Percentiles rank a stretch among this genome's conserved stretches.
Evolutionary conservation across 352 stramenopile species (phyloP).

Genomic region (Phytopythium boreale): DNA sequence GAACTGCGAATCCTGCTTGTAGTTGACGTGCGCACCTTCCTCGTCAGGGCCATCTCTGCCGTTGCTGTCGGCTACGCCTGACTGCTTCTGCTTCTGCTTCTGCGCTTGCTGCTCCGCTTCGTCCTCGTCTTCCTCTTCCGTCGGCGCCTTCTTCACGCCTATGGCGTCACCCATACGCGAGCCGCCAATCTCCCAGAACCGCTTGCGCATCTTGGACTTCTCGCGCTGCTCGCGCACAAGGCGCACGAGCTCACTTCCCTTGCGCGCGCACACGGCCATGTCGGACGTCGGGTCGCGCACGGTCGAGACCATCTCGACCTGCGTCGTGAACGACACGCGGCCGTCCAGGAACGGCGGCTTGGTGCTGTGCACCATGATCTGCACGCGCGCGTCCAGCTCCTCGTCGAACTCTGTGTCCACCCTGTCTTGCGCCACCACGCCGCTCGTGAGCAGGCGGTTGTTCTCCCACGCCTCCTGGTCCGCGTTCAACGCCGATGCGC

Average conservation of each 20-base stretch:
- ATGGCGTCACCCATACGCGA: slow-evolving; percentile 97
- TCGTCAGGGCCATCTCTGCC: slow-evolving; percentile 21
- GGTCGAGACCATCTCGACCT: slow-evolving; percentile 94
- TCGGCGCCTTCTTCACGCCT: slow-evolving; percentile 74
- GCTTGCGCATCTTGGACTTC: slow-evolving; percentile 94
- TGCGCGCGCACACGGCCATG: slow-evolving; percentile 93
- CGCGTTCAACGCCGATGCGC: slow-evolving; percentile 90
- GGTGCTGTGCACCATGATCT: slow-evolving; percentile 97
- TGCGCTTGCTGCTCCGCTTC: slow-evolving; percentile 32
- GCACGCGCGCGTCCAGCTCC: slow-evolving; percentile 93
- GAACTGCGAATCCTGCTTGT: slow-evolving; percentile 95
- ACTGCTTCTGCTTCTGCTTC: slow-evolving; percentile 1
- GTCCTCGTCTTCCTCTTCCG: slow-evolving; percentile 60
- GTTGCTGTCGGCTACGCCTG: slow-evolving; percentile 10
- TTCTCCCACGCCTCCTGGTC: slow-evolving; percentile 99
- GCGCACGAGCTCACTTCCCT: slow-evolving; percentile 88
- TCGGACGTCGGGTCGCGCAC: slow-evolving; percentile 96
- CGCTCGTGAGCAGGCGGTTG: slow-evolving; percentile 94
- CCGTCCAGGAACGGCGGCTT: slow-evolving; percentile 97
- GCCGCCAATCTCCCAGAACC: slow-evolving; percentile 98
- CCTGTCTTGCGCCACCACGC: slow-evolving; percentile 78
- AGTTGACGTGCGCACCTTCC: slow-evolving; percentile 74
- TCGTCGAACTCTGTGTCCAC: slow-evolving; percentile 90
- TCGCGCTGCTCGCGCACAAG: slow-evolving; percentile 79
- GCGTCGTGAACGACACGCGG: slow-evolving; percentile 93